Evolutionary conservation across 345 rosid species (phyloP).

Genomic region (Gynandropsis gynandra): DNA sequence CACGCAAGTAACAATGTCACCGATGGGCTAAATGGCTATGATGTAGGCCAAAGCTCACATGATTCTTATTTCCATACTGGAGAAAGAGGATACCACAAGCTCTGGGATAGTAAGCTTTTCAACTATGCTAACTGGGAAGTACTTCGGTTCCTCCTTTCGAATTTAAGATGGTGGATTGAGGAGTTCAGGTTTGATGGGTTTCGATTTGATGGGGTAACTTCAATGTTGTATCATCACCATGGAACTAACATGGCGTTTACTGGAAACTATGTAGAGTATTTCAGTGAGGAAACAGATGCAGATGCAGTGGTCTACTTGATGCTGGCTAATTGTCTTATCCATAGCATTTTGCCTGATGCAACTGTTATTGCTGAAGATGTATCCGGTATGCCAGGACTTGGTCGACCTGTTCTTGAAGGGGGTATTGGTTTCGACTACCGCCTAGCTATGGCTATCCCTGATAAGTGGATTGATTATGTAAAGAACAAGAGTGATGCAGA

Average conservation of each 20-base stretch:
- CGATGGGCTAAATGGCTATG: slow-evolving; percentile 82
- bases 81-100: slow-evolving; percentile 58
- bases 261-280: slow-evolving; percentile 58
- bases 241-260: slow-evolving; percentile 58
- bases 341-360: slow-evolving; percentile 54
- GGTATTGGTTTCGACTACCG: slow-evolving; percentile 71
- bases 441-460: slow-evolving; percentile 77
- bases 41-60: slow-evolving; percentile 61
- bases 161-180: slow-evolving; percentile 85
- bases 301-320: slow-evolving; percentile 74
- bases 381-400: slow-evolving; percentile 82
- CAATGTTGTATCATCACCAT: slow-evolving; percentile 77
- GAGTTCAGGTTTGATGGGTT: slow-evolving; percentile 74
- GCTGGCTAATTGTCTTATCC: slow-evolving; percentile 63
- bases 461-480: slow-evolving; percentile 71
- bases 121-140: slow-evolving; percentile 85
- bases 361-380: slow-evolving; percentile 79
- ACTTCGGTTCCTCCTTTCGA: slow-evolving; percentile 73
- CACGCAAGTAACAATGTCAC: slow-evolving; percentile 70
- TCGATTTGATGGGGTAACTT: slow-evolving; percentile 74
- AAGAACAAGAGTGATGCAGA: slow-evolving; percentile 67
- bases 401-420: slow-evolving; percentile 52
- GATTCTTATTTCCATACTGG: slow-evolving; percentile 73
- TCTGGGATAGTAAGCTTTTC: slow-evolving; percentile 76
- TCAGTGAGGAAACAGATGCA: slow-evolving; percentile 64